Evolutionary conservation across 345 rosid genomes (phyloP), one percentile per base, ranked within the genome.

Genomic region (Populus simonii): DNA sequence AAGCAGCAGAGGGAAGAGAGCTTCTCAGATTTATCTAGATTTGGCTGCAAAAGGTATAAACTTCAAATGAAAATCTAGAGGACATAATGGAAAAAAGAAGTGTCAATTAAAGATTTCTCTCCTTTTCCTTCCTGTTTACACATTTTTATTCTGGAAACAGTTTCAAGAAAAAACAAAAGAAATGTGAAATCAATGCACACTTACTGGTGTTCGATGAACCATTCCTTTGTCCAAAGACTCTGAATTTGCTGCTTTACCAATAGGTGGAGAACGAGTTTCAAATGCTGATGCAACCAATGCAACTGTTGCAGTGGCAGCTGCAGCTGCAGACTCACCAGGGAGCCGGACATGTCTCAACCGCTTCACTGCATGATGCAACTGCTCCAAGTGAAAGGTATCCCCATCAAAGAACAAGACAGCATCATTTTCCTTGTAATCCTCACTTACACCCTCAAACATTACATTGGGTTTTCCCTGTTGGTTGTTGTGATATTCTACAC

Each of bases 131-230:
- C 57, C 53, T 51, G 33, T 62, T 10, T 13, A 59, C 18, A n/a
- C 39, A 13, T 25, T 47, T 33, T 8, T 23, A 71, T 23, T 29
- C 70, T 27, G 39, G 38, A 29, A 65, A 74, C 43, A 74, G 73
- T 76, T 43, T 12, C 16, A 59, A 73, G 45, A 53, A 70, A 31
- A 66, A 65, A 16, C 6, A 47, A 74, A 29, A 53, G 62, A 61
- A 38, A 12, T 51, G 12, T 39, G 59, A 74, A 74, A 73, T 36
- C 27, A 68, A 39, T 71, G 43, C 33, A 20, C 23, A 81, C 87
- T 83, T 62, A 90, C 93, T 27, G 71, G 66, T 68, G 66, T 20
- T 62, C 75, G 76, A 53, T 71, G 81, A 77, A 76, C 77, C 7
- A 47, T 31, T 70, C 51, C 74, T 75, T 74, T 71, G 76, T 65